Base-by-base conservation (phyloP, 2,329 filamentous ascomycete genomes). In the Lachnum nothofagi region DNA sequence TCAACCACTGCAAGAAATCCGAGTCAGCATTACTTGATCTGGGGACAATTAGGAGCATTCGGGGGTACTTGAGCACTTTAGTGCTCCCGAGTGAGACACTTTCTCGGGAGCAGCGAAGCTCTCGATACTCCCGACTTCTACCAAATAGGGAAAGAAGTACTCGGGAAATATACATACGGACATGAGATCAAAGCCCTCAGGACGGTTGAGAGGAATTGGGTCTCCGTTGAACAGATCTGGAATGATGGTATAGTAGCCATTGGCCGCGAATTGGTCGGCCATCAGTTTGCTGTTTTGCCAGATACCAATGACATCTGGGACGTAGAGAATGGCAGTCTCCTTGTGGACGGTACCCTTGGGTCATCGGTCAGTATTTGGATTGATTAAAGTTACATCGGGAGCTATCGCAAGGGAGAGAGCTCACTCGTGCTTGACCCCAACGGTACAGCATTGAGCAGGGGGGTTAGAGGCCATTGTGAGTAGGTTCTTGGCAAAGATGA, bases 211-310 rank as follows among this genome's bases (percentile, higher is more conserved):
- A 1, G 70, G 62, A 46, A 87, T 65, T 14, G 79, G 64, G 61
- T 88, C 82, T 51, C 82, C 84, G 54, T 81, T 75, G 74, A 89
- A 86, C 44, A 86, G 68, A 65, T 91, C 86, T 23, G 85, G 78
- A 52, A 90, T 75, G 35, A 88, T 69, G 48, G 60, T 63, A 29
- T 59, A 63, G 40, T 63, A 63, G 7, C 62, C 86, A 64, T 85
- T 85, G 56, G 79, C 78, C 49, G 87, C 87, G 65, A 78, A 86
- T 61, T 86, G 79, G 71, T 91, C 87, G 51, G 86, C 86, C 60
- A 89, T 78, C 54, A 86, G 71, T 67, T 83, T 68, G 62, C 72
- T 69, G 67, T 85, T 82, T 52, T 77, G 71, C 73, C 53, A 65
- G 44, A 66, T 65, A 34, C 57, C 54, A 31, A 65, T 60, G 1